Percentiles rank a stretch among this genome's conserved stretches.
Conservation (phyloP, 2,329 filamentous ascomycete genomes). For the Stachybotrys chlorohalonatus region DNA sequence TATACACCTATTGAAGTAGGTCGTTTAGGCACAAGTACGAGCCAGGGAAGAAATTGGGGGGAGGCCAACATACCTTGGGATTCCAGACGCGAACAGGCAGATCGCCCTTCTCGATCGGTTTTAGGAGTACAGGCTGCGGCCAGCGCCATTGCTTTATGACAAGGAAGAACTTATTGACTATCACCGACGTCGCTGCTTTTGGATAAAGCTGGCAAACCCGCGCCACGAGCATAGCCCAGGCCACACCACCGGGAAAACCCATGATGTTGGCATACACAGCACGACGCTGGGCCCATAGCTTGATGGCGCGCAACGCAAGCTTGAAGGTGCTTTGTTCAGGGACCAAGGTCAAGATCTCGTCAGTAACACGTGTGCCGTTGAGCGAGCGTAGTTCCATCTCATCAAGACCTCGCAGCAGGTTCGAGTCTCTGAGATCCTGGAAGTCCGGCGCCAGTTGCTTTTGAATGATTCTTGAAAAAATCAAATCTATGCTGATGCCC, state of each 20-base stretch:
- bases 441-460: slow-evolving; percentile 59
- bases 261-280: slow-evolving; percentile 95
- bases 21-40: slow-evolving; percentile 1
- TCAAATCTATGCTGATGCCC: slow-evolving; percentile 90
- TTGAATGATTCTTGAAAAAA: slow-evolving; percentile 69
- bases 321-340: slow-evolving; percentile 87
- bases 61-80: slow-evolving; percentile 53
- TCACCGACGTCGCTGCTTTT: slow-evolving; percentile 77
- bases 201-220: slow-evolving; percentile 94
- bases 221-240: slow-evolving; percentile 96
- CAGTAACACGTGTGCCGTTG: slow-evolving; percentile 89
- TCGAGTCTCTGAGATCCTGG: slow-evolving; percentile 71
- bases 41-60: not conserved
- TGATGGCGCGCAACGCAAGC: slow-evolving; percentile 81
- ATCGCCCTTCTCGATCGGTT: slow-evolving; percentile 74
- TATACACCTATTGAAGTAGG: slow-evolving; percentile 50
- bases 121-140: slow-evolving; percentile 88
- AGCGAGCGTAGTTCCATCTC: slow-evolving; percentile 81
- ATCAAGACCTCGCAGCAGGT: slow-evolving; percentile 74
- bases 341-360: slow-evolving; percentile 82
- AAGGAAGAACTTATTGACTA: slow-evolving; percentile 90
- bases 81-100: slow-evolving; percentile 89
- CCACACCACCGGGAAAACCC: slow-evolving; percentile 92
- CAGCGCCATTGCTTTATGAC: slow-evolving; percentile 88
- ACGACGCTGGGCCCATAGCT: slow-evolving; percentile 88